These are phyloP conservation scores for Mimosa bimucronata DNA, from an alignment of 306 rosid species.

Conservation along the genomic window DNA sequence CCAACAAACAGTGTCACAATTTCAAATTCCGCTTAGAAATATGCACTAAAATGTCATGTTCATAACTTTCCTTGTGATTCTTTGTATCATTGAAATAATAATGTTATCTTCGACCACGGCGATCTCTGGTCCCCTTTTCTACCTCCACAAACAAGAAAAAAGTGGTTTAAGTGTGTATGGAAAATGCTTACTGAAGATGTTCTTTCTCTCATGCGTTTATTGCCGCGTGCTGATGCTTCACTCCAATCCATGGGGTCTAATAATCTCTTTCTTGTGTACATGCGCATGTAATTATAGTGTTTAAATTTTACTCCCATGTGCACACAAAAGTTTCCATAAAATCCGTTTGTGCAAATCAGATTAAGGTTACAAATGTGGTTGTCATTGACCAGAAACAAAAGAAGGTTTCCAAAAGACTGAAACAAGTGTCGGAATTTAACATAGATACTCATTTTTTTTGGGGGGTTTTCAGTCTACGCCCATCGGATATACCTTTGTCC, in stretches of 20 bases:
- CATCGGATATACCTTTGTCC: not conserved
- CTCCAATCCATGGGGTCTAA: not conserved
- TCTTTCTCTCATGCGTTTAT: not conserved
- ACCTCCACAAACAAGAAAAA: conserved; percentile 5
- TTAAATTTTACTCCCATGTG: too few species aligned
- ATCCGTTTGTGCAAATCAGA: not conserved
- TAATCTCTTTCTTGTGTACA: not conserved
- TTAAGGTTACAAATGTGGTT: not conserved
- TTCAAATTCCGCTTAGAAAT: conserved; percentile 34
- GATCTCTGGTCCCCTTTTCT: conserved; percentile 21
- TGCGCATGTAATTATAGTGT: too few species aligned
- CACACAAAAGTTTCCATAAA: not conserved
- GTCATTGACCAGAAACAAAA: not conserved
- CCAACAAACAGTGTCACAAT: conserved; percentile 33
- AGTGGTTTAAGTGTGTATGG: not conserved
- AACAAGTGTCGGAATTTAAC: not conserved
- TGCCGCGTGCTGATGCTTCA: not conserved
- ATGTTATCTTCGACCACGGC: conserved; percentile 7
- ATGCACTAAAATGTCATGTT: conserved; percentile 44
- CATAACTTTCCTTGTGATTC: conserved; percentile 50
- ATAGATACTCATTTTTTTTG: not conserved
- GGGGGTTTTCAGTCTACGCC: not conserved
- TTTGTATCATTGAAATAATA: conserved; percentile 55
- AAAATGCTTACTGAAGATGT: not conserved
- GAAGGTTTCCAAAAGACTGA: not conserved